phyloP scores from a whole-genome alignment of 1,139 yeast genomes.

The Maudiozyma humilis region DNA sequence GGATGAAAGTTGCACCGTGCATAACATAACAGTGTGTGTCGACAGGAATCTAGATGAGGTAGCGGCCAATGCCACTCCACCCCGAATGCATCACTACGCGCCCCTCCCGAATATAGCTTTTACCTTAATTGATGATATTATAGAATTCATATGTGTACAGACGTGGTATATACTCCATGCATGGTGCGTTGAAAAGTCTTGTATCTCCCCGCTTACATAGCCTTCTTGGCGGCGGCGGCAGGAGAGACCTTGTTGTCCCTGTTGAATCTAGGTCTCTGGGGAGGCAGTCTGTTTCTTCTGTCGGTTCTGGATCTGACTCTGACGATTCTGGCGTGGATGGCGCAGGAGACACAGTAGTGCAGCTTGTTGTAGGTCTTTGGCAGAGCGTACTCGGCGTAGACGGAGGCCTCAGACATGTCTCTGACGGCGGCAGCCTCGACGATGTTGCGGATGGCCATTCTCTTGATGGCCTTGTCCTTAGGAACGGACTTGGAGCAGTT shows the following conservation, averaged over 20 bases:
- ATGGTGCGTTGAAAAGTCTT: no score
- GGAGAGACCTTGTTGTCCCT: slow-evolving; percentile 88
- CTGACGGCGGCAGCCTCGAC: slow-evolving; percentile 99
- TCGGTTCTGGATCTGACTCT: slow-evolving; percentile 99
- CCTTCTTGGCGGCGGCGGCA: slow-evolving; percentile 96
- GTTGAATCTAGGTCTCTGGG: slow-evolving; percentile 98
- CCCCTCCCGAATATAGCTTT: no score
- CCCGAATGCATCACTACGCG: no score
- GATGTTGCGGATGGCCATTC: slow-evolving; percentile 99
- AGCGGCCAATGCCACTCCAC: no score
- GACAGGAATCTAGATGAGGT: no score
- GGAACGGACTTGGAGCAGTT: slow-evolving; percentile 99
- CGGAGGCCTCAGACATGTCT: slow-evolving; percentile 99
- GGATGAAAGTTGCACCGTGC: no score
- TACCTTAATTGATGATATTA: no score
- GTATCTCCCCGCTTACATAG: slow-evolving; percentile 41
- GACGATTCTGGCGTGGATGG: slow-evolving; percentile 99
- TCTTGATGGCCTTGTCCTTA: slow-evolving; percentile 99
- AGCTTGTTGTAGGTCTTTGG: slow-evolving; percentile 99
- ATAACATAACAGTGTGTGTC: no score
- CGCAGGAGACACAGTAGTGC: slow-evolving; percentile 99
- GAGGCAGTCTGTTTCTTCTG: slow-evolving; percentile 99
- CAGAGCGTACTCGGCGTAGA: slow-evolving; percentile 96
- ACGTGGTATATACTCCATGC: no score
- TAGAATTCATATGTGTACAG: no score